Evolutionary conservation across 257 asterid species (phyloP).

Genomic region (Plantago major): DNA sequence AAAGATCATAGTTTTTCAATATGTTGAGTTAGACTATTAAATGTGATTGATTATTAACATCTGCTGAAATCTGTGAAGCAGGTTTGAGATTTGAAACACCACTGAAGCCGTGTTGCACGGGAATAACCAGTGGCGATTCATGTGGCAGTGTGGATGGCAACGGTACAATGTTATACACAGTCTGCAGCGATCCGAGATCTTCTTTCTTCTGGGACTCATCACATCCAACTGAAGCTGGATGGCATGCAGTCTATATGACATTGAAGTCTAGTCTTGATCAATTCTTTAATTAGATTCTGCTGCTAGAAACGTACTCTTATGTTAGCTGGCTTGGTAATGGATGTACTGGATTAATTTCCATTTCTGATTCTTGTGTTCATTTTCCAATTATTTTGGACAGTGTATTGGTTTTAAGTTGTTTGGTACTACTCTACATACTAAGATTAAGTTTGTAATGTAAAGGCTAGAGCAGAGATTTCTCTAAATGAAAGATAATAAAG

Average conservation of each 20-base stretch:
- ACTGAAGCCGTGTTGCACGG: constrained; percentile 75
- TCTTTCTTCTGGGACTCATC: constrained; percentile 76
- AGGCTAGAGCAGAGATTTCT: no score
- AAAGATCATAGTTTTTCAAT: neutral
- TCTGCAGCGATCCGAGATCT: constrained; percentile 55
- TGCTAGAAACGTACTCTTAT: neutral
- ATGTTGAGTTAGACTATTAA: neutral
- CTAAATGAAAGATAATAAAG: no score
- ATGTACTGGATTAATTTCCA: neutral
- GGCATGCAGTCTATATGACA: constrained; percentile 52
- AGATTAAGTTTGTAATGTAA: neutral
- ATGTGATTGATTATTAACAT: neutral
- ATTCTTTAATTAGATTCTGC: constrained; percentile 15
- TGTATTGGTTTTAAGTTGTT: neutral
- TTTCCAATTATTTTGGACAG: neutral
- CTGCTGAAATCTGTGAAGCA: constrained; percentile 8
- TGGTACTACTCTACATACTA: neutral
- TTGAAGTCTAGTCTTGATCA: constrained; percentile 41
- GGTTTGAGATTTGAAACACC: constrained; percentile 61
- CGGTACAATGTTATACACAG: constrained; percentile 58
- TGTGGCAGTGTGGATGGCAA: constrained; percentile 55
- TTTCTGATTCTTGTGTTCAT: constrained; percentile 8
- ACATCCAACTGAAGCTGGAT: constrained; percentile 93
- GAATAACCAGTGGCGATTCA: constrained; percentile 29
- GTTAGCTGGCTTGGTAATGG: neutral